Base-by-base conservation (phyloP, 352 stramenopile genomes). In the Globisporangium megalacanthum region DNA sequence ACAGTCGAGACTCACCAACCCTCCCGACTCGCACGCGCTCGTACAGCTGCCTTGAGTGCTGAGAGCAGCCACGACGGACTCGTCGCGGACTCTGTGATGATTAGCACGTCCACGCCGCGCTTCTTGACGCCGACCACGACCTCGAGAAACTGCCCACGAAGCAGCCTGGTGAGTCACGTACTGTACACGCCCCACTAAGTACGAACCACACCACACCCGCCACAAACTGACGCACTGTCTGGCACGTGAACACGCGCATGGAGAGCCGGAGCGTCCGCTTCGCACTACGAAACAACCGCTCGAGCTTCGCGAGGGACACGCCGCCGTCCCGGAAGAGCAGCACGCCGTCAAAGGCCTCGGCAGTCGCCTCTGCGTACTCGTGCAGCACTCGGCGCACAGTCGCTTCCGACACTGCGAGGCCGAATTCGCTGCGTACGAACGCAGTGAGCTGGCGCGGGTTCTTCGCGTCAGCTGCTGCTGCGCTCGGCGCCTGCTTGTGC, bases 311-410 rank as follows among this genome's bases (percentile, higher is more conserved):
- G 8, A 25, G 19, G 4, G 33, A 53, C 33, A 9, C 22, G 20
- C 22, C 36, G 29, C n/a, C 6, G 42, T 48, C 42, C 15, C n/a
- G 42, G 15, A 48, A 48, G 17, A 19, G 20, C 6, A 48, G 17
- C 17, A 48, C 42, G 1, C 42, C 17, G 42, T 48, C 42, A 15
- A 48, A 48, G 42, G 20, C 7, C 42, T 48, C 42, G 42, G 42
- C 17, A 2, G 42, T 48, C 17, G 42, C 42, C 15, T 39, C 47
- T 17, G 25, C 50, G 47, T 31, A 20, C 37, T 56, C 25, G 33
- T n/a, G 50, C 36, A 55, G 33, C n/a, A 55, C 50, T 19, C 50
- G 50, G 50, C 50, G 50, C 33, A 55, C 42, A 8, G 50, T 55
- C 9, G 50, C 42, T 19, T 47, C 29, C 31, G 50, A 55, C 19